Conservation (phyloP, 306 rosid genomes). For the Acacia confusa region DNA sequence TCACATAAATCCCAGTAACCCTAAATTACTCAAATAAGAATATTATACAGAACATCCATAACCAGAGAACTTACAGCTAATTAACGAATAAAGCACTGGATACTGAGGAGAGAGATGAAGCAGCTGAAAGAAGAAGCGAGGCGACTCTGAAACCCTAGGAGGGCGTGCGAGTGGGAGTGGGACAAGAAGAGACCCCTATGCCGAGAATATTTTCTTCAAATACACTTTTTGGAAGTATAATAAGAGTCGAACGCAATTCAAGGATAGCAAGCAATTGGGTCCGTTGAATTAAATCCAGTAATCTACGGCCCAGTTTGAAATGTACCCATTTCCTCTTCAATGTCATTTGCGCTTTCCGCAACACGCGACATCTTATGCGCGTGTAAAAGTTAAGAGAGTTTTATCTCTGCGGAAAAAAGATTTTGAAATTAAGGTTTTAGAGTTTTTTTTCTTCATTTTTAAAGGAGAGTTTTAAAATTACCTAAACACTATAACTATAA, state of each 20-base stretch:
- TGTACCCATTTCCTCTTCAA: neutral
- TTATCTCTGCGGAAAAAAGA: too few species aligned
- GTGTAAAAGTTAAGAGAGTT: too few species aligned
- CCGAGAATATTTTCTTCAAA: slow-evolving; percentile 30
- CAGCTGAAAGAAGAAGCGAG: slow-evolving; percentile 45
- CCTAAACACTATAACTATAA: too few species aligned
- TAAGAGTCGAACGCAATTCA: slow-evolving; percentile 26
- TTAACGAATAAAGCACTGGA: slow-evolving; percentile 36
- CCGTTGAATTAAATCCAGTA: slow-evolving; percentile 35
- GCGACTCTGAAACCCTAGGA: slow-evolving; percentile 89
- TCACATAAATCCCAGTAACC: neutral
- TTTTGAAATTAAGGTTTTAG: too few species aligned
- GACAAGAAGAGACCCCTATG: slow-evolving; percentile 55
- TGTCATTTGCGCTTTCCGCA: neutral
- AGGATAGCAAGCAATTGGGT: neutral
- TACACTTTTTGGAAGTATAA: slow-evolving; percentile 29
- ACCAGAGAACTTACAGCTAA: slow-evolving; percentile 38
- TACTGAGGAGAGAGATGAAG: slow-evolving; percentile 2
- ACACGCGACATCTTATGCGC: neutral
- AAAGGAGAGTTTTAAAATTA: too few species aligned
- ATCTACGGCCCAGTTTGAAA: slow-evolving; percentile 55
- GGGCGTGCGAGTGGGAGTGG: slow-evolving; percentile 50
- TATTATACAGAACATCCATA: neutral
- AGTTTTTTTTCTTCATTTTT: too few species aligned
- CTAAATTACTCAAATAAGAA: slow-evolving; percentile 2